Evolutionary conservation across 2,329 filamentous ascomycete species (phyloP).

Genomic region (Aspergillus sp.): DNA sequence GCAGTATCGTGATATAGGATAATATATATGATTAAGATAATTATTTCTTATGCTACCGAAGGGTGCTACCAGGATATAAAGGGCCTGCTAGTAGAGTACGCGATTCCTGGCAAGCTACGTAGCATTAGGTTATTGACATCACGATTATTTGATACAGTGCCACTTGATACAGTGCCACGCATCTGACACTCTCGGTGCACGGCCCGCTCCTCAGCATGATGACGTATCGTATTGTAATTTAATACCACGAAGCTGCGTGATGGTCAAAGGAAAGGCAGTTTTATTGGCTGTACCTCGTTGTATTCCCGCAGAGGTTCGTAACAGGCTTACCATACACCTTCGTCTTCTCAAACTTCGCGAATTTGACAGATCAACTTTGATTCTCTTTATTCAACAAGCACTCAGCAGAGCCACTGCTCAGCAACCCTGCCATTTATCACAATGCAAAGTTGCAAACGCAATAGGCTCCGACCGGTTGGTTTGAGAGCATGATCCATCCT

Average conservation of each 20-base stretch:
- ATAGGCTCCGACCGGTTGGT: not conserved
- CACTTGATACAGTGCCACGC: not conserved
- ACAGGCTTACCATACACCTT: slow-evolving; percentile 3
- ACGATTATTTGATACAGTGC: not conserved
- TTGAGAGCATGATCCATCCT: not conserved
- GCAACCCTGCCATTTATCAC: not conserved
- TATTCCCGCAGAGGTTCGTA: not conserved
- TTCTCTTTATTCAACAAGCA: not conserved
- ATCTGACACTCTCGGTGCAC: not conserved
- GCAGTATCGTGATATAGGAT: not conserved
- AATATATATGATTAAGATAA: not conserved
- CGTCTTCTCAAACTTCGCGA: not conserved
- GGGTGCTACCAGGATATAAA: too few relatives aligned
- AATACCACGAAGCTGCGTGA: not conserved
- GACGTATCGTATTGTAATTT: not conserved
- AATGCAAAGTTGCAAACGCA: not conserved
- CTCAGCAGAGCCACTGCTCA: not conserved
- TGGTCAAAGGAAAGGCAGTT: not conserved
- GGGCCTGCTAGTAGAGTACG: too few relatives aligned
- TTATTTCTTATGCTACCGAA: too few relatives aligned
- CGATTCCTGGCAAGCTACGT: too few relatives aligned
- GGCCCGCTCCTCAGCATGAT: not conserved
- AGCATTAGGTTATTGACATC: not conserved
- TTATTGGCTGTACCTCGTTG: not conserved
- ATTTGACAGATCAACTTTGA: slow-evolving; percentile 3